These are phyloP conservation scores for Sphagnum fallax DNA, from an alignment of 228 moss, liverwort and hornwort genomes.

Conservation along the genomic window DNA sequence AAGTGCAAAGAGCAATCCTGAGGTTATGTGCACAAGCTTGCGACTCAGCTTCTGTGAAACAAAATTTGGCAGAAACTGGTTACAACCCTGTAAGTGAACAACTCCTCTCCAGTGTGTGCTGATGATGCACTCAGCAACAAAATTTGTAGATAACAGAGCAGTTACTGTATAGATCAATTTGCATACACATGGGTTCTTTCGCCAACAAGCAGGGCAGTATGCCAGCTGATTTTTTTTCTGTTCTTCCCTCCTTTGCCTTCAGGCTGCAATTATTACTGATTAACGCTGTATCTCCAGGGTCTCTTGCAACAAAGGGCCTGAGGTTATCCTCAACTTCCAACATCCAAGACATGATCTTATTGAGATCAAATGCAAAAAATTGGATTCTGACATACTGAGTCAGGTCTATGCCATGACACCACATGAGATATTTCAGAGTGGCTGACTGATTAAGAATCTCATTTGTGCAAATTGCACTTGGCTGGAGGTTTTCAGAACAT, in stretches of 20 bases:
- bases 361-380: not conserved
- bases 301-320: not conserved
- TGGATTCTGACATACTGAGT: not conserved
- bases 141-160: not conserved
- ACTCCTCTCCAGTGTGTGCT: too few species aligned
- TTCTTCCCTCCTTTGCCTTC: not conserved
- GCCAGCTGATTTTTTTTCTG: too few species aligned
- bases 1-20: conserved; percentile 64
- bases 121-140: too few species aligned
- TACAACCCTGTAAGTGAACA: too few species aligned
- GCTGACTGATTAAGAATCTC: not conserved
- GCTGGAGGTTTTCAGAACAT: not conserved
- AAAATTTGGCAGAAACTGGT: not conserved
- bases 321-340: not conserved
- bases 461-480: not conserved
- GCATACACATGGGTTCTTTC: not conserved
- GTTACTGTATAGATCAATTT: not conserved
- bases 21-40: conserved; percentile 90
- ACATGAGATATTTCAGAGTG: not conserved
- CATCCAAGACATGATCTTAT: not conserved
- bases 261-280: not conserved
- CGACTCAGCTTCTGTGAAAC: conserved; percentile 60
- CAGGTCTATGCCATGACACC: not conserved
- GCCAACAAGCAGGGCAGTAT: too few species aligned
- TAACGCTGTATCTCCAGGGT: not conserved